Percentiles rank a stretch among this genome's conserved stretches.
phyloP scores from a whole-genome alignment of 1,139 yeast species.

The Scheffersomyces insectosa region DNA sequence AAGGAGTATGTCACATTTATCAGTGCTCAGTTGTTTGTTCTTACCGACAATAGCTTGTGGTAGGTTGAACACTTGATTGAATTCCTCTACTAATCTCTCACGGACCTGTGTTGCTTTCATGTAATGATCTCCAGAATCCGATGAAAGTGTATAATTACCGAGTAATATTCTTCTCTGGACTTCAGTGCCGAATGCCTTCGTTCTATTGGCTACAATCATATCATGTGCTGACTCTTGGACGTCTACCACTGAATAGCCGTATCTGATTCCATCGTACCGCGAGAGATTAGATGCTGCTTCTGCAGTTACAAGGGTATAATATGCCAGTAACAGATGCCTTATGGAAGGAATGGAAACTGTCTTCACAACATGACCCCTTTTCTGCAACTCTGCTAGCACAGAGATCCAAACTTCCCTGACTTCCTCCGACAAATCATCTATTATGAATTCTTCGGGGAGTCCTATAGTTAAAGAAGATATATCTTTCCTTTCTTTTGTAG shows the following conservation, averaged over 20 bases:
- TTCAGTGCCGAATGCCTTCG: slow-evolving; percentile 71
- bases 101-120: slow-evolving; percentile 74
- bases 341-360: slow-evolving; percentile 72
- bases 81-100: slow-evolving; percentile 57
- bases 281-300: slow-evolving; percentile 94
- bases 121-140: slow-evolving; percentile 78
- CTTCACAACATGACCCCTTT: slow-evolving; percentile 55
- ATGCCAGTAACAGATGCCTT: slow-evolving; percentile 70
- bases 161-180: slow-evolving; percentile 79
- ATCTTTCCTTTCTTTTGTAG: slow-evolving; percentile 5
- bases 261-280: slow-evolving; percentile 86
- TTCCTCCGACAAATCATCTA: slow-evolving; percentile 53
- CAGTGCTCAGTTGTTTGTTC: slow-evolving; percentile 6
- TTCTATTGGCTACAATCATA: slow-evolving; percentile 59
- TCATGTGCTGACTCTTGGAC: slow-evolving; percentile 29
- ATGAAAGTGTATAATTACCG: slow-evolving; percentile 83
- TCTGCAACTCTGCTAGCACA: slow-evolving; percentile 42
- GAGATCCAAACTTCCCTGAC: slow-evolving; percentile 50
- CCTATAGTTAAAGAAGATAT: slow-evolving; percentile 54
- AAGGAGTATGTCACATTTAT: slow-evolving; percentile 68
- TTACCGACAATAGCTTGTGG: slow-evolving; percentile 34
- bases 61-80: slow-evolving; percentile 60
- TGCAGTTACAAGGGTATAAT: slow-evolving; percentile 85
- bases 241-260: slow-evolving; percentile 51
- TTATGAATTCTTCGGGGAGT: slow-evolving; percentile 63